phyloP scores from a whole-genome alignment of 2,329 filamentous ascomycete species.

The Trichoderma endophyticum region DNA sequence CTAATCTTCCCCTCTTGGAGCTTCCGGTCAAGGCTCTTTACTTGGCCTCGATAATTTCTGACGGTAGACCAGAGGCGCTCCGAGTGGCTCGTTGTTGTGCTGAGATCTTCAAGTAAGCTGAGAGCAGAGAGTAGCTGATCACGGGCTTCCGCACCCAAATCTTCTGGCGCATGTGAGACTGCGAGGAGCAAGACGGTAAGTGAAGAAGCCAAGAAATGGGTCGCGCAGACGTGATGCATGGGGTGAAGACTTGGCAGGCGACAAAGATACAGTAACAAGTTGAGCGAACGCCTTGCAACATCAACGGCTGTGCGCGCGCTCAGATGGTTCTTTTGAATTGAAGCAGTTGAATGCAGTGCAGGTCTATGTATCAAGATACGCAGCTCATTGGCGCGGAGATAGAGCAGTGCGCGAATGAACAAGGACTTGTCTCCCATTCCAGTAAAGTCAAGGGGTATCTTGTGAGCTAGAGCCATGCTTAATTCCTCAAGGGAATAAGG shows the following conservation, averaged over 20 bases:
- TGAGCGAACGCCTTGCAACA: not conserved
- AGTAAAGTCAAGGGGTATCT: not conserved
- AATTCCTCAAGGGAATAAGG: fast-evolving
- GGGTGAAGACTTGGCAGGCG: not conserved
- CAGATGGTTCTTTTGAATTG: not conserved
- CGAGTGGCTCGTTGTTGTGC: not conserved
- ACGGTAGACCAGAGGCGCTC: not conserved
- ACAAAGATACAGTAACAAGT: not conserved
- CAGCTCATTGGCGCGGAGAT: not conserved
- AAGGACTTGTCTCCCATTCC: not conserved
- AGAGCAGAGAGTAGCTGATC: not conserved
- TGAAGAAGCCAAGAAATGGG: not conserved
- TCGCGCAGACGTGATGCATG: not conserved
- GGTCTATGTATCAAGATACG: not conserved
- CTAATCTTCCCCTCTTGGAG: not conserved
- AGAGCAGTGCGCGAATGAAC: not conserved
- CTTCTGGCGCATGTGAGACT: not conserved
- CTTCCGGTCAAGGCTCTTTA: not conserved
- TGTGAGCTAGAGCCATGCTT: not conserved
- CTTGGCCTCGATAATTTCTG: not conserved
- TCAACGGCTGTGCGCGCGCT: not conserved
- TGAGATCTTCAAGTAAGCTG: not conserved
- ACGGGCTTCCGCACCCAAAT: not conserved
- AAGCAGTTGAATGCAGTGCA: not conserved
- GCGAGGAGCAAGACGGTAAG: not conserved